Evolutionary conservation across 2,329 filamentous ascomycete species (phyloP).

Genomic region (Westerdykella aurantiaca): DNA sequence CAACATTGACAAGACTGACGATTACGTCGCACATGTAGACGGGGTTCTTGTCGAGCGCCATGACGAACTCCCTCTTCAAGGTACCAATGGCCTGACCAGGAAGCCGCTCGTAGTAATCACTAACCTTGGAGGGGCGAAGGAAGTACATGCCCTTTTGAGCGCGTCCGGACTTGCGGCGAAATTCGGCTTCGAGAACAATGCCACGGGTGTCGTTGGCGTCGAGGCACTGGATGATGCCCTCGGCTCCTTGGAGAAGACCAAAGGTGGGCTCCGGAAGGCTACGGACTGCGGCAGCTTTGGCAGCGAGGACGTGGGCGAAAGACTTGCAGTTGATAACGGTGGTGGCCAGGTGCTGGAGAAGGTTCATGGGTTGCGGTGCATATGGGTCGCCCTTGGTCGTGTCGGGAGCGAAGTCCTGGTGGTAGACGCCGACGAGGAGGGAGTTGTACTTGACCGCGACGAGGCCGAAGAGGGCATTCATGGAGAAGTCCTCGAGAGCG

Average conservation of each 20-base stretch:
- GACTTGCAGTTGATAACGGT: constrained; percentile 70
- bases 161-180: constrained; percentile 75
- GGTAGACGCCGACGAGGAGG: constrained; percentile 74
- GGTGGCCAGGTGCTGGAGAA: constrained; percentile 83
- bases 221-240: constrained; percentile 71
- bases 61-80: constrained; percentile 48
- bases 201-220: constrained; percentile 49
- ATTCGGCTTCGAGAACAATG: constrained; percentile 76
- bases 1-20: constrained; percentile 20
- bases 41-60: constrained; percentile 68
- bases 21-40: constrained; percentile 21
- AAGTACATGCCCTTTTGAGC: constrained; percentile 66
- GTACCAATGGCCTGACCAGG: constrained; percentile 16
- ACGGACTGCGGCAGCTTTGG: constrained; percentile 68
- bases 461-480: constrained; percentile 63
- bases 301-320: constrained; percentile 66
- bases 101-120: constrained; percentile 16
- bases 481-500: constrained; percentile 35
- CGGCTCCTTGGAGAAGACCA: constrained; percentile 69
- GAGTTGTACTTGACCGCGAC: constrained; percentile 58
- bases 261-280: constrained; percentile 71
- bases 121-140: constrained; percentile 28
- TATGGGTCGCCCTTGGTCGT: constrained; percentile 40
- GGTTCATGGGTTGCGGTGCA: constrained; percentile 41
- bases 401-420: constrained; percentile 66